Evolutionary conservation across 2,329 filamentous ascomycete genomes (phyloP).

Genomic region (Sclerotinia minor): DNA sequence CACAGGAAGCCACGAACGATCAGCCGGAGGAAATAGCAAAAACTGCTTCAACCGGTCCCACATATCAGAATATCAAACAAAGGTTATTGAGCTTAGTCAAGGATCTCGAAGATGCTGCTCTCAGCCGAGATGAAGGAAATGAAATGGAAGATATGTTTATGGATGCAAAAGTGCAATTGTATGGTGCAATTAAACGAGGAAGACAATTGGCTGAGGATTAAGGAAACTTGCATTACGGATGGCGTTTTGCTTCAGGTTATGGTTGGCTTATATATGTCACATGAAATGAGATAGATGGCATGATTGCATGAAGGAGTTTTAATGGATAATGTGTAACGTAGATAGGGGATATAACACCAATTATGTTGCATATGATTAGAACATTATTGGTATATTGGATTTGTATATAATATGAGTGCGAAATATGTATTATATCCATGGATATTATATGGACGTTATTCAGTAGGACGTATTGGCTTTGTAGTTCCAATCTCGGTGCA

Average conservation of each 20-base stretch:
- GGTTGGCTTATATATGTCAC: slow-evolving; percentile 10
- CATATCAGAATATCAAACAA: slow-evolving; percentile 53
- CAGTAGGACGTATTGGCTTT: not conserved
- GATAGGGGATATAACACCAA: slow-evolving; percentile 17
- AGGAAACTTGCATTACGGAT: slow-evolving; percentile 30
- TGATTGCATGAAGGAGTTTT: slow-evolving; percentile 22
- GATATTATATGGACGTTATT: not conserved
- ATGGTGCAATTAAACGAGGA: slow-evolving; percentile 65
- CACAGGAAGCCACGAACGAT: not conserved
- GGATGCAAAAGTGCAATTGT: slow-evolving; percentile 73
- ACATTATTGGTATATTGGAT: no score
- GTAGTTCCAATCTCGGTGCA: not conserved
- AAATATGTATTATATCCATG: not conserved
- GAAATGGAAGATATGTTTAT: slow-evolving; percentile 77
- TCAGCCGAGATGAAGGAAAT: slow-evolving; percentile 66
- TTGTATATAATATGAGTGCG: not conserved
- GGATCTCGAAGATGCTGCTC: slow-evolving; percentile 57
- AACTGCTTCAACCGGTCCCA: slow-evolving; percentile 24
- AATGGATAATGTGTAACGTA: slow-evolving; percentile 11
- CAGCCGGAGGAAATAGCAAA: not conserved
- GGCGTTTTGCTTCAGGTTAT: slow-evolving; percentile 30
- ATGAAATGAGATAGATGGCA: slow-evolving; percentile 15
- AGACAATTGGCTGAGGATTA: slow-evolving; percentile 35
- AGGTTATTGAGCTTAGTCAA: slow-evolving; percentile 58
- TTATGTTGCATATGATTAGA: not conserved